Evolutionary conservation across 345 rosid genomes (phyloP).

Genomic region (Gossypium australe): DNA sequence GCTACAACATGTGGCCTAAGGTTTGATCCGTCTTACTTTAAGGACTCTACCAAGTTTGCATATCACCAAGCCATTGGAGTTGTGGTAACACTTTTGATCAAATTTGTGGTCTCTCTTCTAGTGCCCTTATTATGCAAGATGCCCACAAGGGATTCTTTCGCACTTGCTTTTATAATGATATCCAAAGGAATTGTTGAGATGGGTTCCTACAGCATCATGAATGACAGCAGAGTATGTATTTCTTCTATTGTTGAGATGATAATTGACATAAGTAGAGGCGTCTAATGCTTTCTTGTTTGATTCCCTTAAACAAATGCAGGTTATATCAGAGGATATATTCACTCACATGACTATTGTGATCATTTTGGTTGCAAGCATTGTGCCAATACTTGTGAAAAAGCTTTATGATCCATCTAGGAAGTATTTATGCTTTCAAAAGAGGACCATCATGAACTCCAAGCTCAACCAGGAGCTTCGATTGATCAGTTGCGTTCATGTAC

Average conservation of each 20-base stretch:
- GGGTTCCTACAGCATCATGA: background rate
- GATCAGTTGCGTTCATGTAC: constrained; percentile 38
- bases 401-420: constrained; percentile 25
- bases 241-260: no score
- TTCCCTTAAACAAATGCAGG: background rate
- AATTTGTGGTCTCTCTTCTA: background rate
- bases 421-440: constrained; percentile 27
- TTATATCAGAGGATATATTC: background rate
- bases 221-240: background rate
- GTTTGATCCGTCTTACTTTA: background rate
- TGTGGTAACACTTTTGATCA: background rate
- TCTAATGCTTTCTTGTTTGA: background rate
- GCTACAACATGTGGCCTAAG: constrained; percentile 24
- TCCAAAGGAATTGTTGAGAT: no score
- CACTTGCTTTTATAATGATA: background rate
- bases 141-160: constrained; percentile 1
- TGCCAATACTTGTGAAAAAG: constrained; percentile 11
- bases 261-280: background rate
- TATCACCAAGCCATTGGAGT: background rate
- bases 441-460: constrained; percentile 23
- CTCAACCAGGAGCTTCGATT: constrained; percentile 19
- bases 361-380: background rate
- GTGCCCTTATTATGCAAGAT: background rate
- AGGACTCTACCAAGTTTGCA: accelerated
- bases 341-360: background rate